Evolutionary conservation across 768 basidiomycete species (phyloP), one percentile per base, ranked within the genome.

Genomic region (Mycena filopes): DNA sequence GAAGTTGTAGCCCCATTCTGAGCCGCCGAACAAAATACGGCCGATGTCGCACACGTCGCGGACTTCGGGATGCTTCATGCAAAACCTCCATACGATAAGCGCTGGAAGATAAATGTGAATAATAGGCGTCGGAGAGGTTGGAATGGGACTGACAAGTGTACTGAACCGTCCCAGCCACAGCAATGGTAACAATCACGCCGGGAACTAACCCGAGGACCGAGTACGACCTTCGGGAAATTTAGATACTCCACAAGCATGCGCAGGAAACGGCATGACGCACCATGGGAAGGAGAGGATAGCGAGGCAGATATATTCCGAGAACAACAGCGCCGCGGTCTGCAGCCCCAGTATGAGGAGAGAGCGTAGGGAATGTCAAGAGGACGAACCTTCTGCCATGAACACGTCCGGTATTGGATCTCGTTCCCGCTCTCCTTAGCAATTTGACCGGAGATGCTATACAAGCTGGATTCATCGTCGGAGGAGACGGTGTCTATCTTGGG

Each of bases 11-110:
- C 83, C 85, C 47, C 79, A 61, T 43, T 81, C 66, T 0, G 84
- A 83, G 36, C 84, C 80, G 13, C 82, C 80, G 55, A 84, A 86
- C 33, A 86, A 78, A 49, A 78, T 74, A 43, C 75, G 77, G 2
- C 83, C 84, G 46, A 86, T 84, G 68, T 86, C 84, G 71, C 84
- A 85, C 20, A 85, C 81, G 56, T 86, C 83, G 15, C 79, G 79
- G 15, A 83, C 73, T 66, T 85, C 82, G 0, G 84, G 84, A 63
- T 86, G 80, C 50, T 78, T 78, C 59, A 86, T 77, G 66, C 82
- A 83, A 66, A 80, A 86, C 40, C 78, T 75, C 82, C 84, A 85
- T 29, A 55, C 49, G 38, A 83, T 2, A 47, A 84, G 79, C 20
- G 82, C 67, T 68, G 33, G 20, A 33, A 16, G 26, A 43, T 28